Evolutionary conservation across 805 yeast species (phyloP).

Genomic region (Wickerhamomyces bovis): DNA sequence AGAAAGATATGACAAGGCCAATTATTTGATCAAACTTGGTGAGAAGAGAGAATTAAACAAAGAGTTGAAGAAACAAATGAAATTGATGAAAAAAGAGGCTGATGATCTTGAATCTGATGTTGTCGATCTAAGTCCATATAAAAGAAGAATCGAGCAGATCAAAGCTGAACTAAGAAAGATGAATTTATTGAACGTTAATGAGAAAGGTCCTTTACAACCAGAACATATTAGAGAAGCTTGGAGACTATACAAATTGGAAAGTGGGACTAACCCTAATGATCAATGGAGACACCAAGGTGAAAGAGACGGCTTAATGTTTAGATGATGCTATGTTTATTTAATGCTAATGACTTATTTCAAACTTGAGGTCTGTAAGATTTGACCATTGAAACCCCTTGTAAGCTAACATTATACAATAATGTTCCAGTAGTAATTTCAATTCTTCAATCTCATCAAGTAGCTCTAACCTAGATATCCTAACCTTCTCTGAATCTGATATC

Average conservation of each 20-base stretch:
- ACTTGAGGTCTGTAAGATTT: neutral
- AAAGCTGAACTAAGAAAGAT: slow-evolving; percentile 22
- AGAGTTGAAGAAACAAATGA: slow-evolving; percentile 30
- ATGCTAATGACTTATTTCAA: neutral
- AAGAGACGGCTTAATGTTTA: slow-evolving; percentile 63
- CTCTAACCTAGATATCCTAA: slow-evolving; percentile 40
- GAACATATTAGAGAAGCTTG: slow-evolving; percentile 87
- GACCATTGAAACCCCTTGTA: slow-evolving; percentile 19
- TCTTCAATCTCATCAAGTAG: slow-evolving; percentile 59
- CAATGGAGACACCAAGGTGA: slow-evolving; percentile 71
- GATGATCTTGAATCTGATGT: slow-evolving; percentile 4
- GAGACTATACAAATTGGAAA: slow-evolving; percentile 66
- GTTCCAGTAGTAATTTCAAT: slow-evolving; percentile 42
- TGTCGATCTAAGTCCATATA: slow-evolving; percentile 7
- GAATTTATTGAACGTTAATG: slow-evolving; percentile 29
- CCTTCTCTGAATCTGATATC: slow-evolving; percentile 31
- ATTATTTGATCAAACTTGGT: slow-evolving; percentile 28
- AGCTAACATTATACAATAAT: slow-evolving; percentile 40
- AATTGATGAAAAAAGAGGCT: slow-evolving; percentile 30
- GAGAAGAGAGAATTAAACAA: slow-evolving; percentile 34
- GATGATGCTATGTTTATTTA: slow-evolving; percentile 29
- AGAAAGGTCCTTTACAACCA: slow-evolving; percentile 61
- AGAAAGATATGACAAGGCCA: slow-evolving; percentile 41
- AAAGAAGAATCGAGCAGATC: slow-evolving; percentile 17
- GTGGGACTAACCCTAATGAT: slow-evolving; percentile 52